These are phyloP conservation scores for Daphne laureola DNA, from an alignment of 441 rosid species.

Conservation along the genomic window DNA sequence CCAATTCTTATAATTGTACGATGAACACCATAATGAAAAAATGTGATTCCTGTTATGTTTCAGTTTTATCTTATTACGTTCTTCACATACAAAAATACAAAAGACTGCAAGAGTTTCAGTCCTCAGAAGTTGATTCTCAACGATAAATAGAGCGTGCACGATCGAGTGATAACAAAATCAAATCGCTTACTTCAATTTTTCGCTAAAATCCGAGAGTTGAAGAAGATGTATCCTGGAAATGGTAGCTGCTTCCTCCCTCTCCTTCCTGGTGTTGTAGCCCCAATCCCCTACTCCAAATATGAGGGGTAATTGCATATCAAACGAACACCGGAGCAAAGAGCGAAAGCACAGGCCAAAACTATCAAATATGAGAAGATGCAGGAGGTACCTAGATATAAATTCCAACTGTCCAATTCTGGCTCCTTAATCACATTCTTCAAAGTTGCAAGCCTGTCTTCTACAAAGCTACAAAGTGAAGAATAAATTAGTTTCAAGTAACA, in stretches of 20 bases:
- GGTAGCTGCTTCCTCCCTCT: conserved; percentile 69
- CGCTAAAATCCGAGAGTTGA: conserved; percentile 75
- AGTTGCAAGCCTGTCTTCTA: conserved; percentile 89
- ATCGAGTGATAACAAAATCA: too few species aligned
- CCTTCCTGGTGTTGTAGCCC: conserved; percentile 88
- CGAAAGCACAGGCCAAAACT: neutral
- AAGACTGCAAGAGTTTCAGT: too few species aligned
- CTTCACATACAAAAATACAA: too few species aligned
- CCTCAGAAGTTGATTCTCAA: too few species aligned
- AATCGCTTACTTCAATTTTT: conserved; percentile 54
- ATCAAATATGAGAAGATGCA: neutral
- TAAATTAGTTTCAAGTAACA: conserved; percentile 10
- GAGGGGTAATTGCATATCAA: neutral
- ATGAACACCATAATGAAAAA: too few species aligned
- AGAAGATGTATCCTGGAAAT: conserved; percentile 66
- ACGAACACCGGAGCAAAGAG: neutral
- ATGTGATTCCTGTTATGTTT: too few species aligned
- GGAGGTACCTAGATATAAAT: conserved; percentile 59
- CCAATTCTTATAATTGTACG: too few species aligned
- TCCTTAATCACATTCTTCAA: conserved; percentile 86
- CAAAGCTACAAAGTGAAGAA: conserved; percentile 44
- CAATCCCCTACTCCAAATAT: conserved; percentile 56
- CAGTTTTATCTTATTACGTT: too few species aligned
- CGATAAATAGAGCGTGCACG: too few species aligned
- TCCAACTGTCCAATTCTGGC: conserved; percentile 80